Evolutionary conservation across 352 stramenopile species (phyloP), one percentile per base, ranked within the genome.

Genomic region (Pythium brachiatum): DNA sequence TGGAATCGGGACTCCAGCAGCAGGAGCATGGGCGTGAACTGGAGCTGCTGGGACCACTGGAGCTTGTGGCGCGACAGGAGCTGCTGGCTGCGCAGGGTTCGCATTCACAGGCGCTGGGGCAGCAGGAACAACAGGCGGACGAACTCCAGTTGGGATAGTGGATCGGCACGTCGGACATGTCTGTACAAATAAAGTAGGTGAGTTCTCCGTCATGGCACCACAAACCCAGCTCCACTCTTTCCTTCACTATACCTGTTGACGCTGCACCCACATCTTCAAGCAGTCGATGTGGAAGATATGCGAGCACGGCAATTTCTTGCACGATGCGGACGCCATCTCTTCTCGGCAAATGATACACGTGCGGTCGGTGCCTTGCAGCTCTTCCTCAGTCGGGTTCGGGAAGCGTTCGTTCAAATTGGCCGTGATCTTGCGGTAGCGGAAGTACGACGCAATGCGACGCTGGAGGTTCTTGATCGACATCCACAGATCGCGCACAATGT

Each of bases 211-310:
- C 5, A 9, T 34, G 9, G 29, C 29, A 9, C 9, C 29, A 38
- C 32, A n/a, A 44, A n/a, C 11, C 11, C 36, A 16, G 36, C 5
- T 8, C 7, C 12, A 44, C 7, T 44, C 18, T 16, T n/a, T n/a
- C n/a, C 29, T 9, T 5, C 29, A 44, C 65, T 7, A 25, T 60
- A 82, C 75, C 57, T 99, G 97, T 67, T 99, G 97, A 57, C 98
- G 96, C 64, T 99, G 94, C 16, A 99, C 87, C 97, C 97, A 99
- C 81, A 99, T 98, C 57, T 98, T 95, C 12, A 99, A 77, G 72
- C 97, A 99, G 68, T 97, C 86, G 32, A 98, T 88, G 68, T 99
- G 95, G 70, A 99, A 99, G 52, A 98, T 97, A 71, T 99, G 97
- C 34, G 89, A 90, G 73, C 97, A 99, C n/a, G 83, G 84, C 18